Conservation (phyloP, 306 rosid species). For the Dalbergia cochinchinensis region DNA sequence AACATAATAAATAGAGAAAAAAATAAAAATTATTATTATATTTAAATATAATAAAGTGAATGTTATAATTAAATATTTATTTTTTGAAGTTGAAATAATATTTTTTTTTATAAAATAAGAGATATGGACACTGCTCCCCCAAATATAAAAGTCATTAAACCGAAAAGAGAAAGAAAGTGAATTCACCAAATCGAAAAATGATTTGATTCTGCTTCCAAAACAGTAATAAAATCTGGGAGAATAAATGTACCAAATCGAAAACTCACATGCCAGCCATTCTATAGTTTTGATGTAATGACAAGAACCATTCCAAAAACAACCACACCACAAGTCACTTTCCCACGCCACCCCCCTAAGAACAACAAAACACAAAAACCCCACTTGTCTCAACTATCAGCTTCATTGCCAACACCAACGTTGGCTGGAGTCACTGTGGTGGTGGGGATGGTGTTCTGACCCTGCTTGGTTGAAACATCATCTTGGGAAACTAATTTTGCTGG, state of each 20-base stretch:
- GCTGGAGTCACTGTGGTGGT: neutral
- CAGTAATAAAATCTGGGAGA: slow-evolving; percentile 41
- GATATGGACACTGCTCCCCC: no score
- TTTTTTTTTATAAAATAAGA: no score
- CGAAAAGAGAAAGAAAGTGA: slow-evolving; percentile 7
- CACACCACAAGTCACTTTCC: neutral
- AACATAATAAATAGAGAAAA: no score
- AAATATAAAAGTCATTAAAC: neutral
- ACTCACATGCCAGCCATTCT: slow-evolving; percentile 8
- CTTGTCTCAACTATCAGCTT: slow-evolving; percentile 4
- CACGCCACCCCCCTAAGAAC: neutral
- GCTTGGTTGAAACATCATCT: slow-evolving; percentile 8
- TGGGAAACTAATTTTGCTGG: slow-evolving; percentile 46
- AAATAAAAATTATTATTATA: no score
- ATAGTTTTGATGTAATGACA: slow-evolving; percentile 41
- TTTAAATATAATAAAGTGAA: no score
- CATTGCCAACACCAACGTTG: slow-evolving; percentile 31
- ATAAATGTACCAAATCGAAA: neutral
- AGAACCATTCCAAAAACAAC: neutral
- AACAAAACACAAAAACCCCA: slow-evolving; percentile 9
- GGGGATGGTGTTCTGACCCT: neutral
- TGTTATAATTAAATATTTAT: no score
- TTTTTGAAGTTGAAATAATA: no score
- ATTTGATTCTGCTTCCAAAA: slow-evolving; percentile 23
- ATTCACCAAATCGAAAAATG: neutral